These are phyloP conservation scores for Colletotrichum simmondsii DNA, from an alignment of 2,329 filamentous ascomycete genomes.

Conservation along the genomic window DNA sequence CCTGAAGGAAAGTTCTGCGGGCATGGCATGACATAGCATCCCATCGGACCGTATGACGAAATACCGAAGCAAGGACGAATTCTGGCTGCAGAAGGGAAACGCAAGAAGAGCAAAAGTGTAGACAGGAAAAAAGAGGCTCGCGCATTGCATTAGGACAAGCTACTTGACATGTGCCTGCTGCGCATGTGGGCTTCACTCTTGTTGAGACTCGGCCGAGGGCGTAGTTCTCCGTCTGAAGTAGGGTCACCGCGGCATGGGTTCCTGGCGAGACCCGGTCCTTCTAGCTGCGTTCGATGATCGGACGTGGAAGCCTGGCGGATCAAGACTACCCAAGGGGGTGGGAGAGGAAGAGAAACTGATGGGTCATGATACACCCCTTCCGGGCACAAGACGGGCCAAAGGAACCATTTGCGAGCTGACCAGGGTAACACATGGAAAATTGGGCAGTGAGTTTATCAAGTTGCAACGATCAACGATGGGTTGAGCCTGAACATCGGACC, in stretches of 20 bases:
- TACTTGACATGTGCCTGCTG: slow-evolving; percentile 15
- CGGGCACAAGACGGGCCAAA: background rate
- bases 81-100: background rate
- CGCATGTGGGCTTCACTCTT: background rate
- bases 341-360: background rate
- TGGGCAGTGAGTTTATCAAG: background rate
- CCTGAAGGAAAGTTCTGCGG: slow-evolving; percentile 4
- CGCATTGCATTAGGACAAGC: background rate
- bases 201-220: slow-evolving; percentile 4
- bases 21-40: slow-evolving; percentile 1
- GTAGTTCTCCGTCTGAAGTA: background rate
- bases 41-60: background rate
- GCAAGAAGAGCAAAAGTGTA: background rate
- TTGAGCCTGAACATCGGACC: background rate
- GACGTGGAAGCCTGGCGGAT: background rate
- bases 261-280: background rate
- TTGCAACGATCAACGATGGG: background rate
- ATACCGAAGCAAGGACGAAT: slow-evolving; percentile 7
- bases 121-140: background rate
- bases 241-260: background rate
- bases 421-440: background rate
- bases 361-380: background rate
- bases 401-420: background rate
- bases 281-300: background rate
- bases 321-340: background rate